Base-by-base conservation (phyloP, 2,329 filamentous ascomycete genomes). In the Aotearoamyces nothofagi region DNA sequence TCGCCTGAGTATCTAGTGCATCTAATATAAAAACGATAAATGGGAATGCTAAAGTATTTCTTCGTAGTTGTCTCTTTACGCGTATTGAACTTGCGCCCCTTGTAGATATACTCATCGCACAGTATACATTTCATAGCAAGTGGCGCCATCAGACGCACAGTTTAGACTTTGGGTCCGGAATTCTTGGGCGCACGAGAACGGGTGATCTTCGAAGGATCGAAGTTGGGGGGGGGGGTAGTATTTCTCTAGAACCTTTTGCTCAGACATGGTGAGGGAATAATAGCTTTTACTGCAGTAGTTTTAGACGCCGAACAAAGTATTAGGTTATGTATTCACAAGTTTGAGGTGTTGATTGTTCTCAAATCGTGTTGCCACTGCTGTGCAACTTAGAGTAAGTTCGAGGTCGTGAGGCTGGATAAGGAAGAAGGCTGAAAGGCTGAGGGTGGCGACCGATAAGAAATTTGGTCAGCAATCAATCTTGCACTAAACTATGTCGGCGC, bases 21-120 rank as follows among this genome's bases (percentile, higher is more conserved):
- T 4, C 80, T 68, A 44, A 84, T 87, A 56, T 83, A 86, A 60
- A 93, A 92, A 17, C 77, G 69, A 56, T 74, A 86, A 38, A 90
- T 82, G 37, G 80, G 70, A 37, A 93, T 87, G 31, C 67, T 68
- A 23, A 92, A 69, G 56, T 96, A 96, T 38, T 76, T 78, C 44
- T 92, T 78, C 12, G 86, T 77, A 0, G 80, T 80, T 0, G 78
- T 92, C 47, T 92, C 82, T 47, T 94, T 94, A 23, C 80, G 66
- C 3, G 82, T 76, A 55, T 94, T 94, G 65, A 93, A 94, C 47
- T 93, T 93, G 34, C 83, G 70, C 0, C 83, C 83, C 42, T 80
- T 80, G 62, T 87, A 84, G 47, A 90, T 86, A 57, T 75, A 92
- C 53, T 87, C 78, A 44, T 69, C 68, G 45, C 66, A 70, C 22